Evolutionary conservation across 2,329 filamentous ascomycete genomes (phyloP).

Genomic region (Harringtonia lauricola): DNA sequence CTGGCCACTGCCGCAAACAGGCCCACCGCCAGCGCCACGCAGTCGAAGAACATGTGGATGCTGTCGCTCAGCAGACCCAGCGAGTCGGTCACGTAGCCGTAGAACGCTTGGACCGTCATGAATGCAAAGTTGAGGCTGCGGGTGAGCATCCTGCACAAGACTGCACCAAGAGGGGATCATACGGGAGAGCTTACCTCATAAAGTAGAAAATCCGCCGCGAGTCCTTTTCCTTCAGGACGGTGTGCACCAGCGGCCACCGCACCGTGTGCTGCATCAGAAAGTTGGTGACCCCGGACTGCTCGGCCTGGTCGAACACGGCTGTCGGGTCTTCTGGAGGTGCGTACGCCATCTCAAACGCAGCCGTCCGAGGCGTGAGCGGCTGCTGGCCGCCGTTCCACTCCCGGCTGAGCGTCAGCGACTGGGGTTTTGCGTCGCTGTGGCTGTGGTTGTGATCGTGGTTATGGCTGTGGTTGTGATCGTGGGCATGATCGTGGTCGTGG

Average conservation of each 20-base stretch:
- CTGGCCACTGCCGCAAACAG: conserved; percentile 87
- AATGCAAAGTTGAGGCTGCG: conserved; percentile 91
- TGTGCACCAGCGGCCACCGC: conserved; percentile 67
- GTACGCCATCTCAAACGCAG: conserved; percentile 19
- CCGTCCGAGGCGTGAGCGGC: background rate
- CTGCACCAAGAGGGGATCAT: no score
- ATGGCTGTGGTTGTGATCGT: conserved; percentile 16
- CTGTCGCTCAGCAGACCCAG: conserved; percentile 93
- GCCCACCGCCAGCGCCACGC: conserved; percentile 80
- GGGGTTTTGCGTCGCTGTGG: conserved; percentile 12
- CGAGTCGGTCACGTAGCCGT: conserved; percentile 88
- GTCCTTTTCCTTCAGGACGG: conserved; percentile 82
- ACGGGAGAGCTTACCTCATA: no score
- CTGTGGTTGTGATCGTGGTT: conserved; percentile 13
- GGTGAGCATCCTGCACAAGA: no score
- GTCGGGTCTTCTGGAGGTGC: conserved; percentile 17
- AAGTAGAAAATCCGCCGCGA: conserved; percentile 96
- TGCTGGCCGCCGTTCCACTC: background rate
- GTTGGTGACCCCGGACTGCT: conserved; percentile 59
- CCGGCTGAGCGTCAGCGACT: background rate
- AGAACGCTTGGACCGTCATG: conserved; percentile 90
- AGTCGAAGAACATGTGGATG: conserved; percentile 99
- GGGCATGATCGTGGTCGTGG: conserved; percentile 11
- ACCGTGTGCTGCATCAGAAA: conserved; percentile 60
- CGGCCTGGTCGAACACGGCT: conserved; percentile 18